Evolutionary conservation across 495 filamentous ascomycete genomes (phyloP), one percentile per base, ranked within the genome.

Genomic region (Lophium mytilinum): DNA sequence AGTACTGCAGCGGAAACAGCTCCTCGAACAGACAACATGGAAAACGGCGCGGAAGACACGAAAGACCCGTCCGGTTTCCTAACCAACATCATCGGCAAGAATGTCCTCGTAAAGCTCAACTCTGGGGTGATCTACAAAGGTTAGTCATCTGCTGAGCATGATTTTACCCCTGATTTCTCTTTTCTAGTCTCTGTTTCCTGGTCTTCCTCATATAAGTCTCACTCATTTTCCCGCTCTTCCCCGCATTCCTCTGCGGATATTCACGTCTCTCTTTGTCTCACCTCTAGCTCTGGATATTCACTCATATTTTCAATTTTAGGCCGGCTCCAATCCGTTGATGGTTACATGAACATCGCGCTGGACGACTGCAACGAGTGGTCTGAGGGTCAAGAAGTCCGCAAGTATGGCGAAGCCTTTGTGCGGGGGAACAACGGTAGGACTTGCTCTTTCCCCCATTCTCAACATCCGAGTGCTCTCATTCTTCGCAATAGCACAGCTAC

Each of bases 311-410:
- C 14, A 30, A 30, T 6, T 3, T 5, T 37, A 96, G 91, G 91
- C 37, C 87, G 94, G 66, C 78, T 96, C n/a, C 89, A 95, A 65
- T 95, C 90, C 0, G 90, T 97, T 42, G 93, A 98, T 69, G 94
- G 94, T 39, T 98, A 96, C 69, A 97, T 98, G 93, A 97, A 98
- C 70, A 94, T 98, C 61, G 90, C 93, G 17, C 79, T 98, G 3
- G 93, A 97, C 68, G 91, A 95, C 71, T 92, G 90, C 0, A 85
- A 90, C 58, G 94, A 98, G 73, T 90, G 83, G 65, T 86, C 93
- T 49, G 84, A 90, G 67, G 94, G 92, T 24, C 82, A 81, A 56
- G 79, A 89, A 67, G 80, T 83, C 60, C 79, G 87, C 63, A 86
- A 76, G 42, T 97, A 95, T 71, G 93, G 94, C 0, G 93, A 98